Base-by-base conservation (phyloP, 345 rosid species). In the Ceriops tagal region DNA sequence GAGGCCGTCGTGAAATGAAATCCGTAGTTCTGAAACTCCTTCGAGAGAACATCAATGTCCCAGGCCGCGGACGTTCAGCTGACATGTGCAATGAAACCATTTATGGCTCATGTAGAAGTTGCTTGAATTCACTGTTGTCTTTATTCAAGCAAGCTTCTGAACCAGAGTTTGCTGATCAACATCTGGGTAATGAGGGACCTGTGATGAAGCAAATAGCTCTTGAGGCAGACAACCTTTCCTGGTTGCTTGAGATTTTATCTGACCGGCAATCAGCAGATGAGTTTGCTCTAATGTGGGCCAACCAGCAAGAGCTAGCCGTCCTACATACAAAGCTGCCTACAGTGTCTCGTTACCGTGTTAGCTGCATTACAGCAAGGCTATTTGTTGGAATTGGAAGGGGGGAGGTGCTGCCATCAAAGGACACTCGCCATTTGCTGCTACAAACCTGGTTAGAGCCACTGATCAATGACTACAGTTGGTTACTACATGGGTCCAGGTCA, bases 371-470 rank as follows among this genome's bases (percentile, higher is more conserved):
- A 3, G 87, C 89, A 4, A 72, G 93, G 75, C 58, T 95, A 26
- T 92, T 92, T 28, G 86, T 95, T 19, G 99, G 99, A 32, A 88
- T 95, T 7, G 99, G 99, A 26, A 86, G 86, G 79, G 96, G 96
- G 78, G 96, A 95, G 79, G 53, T 95, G 77, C 79, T 95, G 66
- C 99, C 97, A 6, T 78, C 83, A 2, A 95, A 95, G 82, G 96
- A 95, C 65, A 91, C 88, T 13, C 87, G 96, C 34, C 86, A 80
- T 34, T 24, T 81, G 79, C 69, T 95, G 79, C 70, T 95, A 67
- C 84, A 81, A 32, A 89, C 93, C 26, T 95, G 99, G 99, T 74
- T 93, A 71, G 93, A 93, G 77, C 97, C 97, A 5, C 70, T 93
- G 85, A 89, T 91, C 72, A 84, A 84, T 11, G 98, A 93, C 83